Base-by-base conservation (phyloP, 202 grass and related monocot species). In the Cymbopogon flexuosus region DNA sequence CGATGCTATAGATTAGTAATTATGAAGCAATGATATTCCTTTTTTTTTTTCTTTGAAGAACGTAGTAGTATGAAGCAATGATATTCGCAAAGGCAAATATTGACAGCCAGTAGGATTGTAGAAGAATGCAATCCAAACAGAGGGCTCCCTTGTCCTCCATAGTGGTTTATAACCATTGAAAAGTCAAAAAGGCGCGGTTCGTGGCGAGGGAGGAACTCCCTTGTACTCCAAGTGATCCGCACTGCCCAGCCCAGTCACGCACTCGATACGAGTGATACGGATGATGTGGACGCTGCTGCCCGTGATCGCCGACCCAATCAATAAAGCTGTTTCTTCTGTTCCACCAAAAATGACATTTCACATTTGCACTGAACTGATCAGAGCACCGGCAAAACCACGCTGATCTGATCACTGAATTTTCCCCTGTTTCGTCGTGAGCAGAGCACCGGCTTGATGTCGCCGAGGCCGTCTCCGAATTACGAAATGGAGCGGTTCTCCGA, bases 131-230 rank as follows among this genome's bases (percentile, higher is more conserved):
- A 36, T 52, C 41, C 2, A 43, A 63, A 65, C 10, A 12, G 3
- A 65, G 8, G 9, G 8, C 9, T 78, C 16, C 10, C 18, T 37
- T 78, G 9, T 52, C 8, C 33, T 58, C 47, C 46, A 7, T 68
- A 36, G 46, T 63, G 54, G 36, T 11, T 63, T 33, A 33, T 46
- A 66, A 16, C 27, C 21, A 8, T 52, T 15, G 19, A 3, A 42
- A 42, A 73, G 88, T 93, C 86, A 93, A 93, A 90, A 93, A 90
- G 42, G 76, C 37, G 86, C 51, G 80, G 88, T 23, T 59, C 54
- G n/a, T 57, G 52, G 49, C 88, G 75, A 22, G 23, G 5, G 65
- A 21, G 52, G 54, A 54, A 29, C 64, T 81, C 31, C 27, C 80
- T 89, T 91, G 58, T 49, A 89, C 89, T 89, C 89, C 81, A 94